Conservation (phyloP, 1,139 yeast genomes). For the Geotrichum bryndzae region DNA sequence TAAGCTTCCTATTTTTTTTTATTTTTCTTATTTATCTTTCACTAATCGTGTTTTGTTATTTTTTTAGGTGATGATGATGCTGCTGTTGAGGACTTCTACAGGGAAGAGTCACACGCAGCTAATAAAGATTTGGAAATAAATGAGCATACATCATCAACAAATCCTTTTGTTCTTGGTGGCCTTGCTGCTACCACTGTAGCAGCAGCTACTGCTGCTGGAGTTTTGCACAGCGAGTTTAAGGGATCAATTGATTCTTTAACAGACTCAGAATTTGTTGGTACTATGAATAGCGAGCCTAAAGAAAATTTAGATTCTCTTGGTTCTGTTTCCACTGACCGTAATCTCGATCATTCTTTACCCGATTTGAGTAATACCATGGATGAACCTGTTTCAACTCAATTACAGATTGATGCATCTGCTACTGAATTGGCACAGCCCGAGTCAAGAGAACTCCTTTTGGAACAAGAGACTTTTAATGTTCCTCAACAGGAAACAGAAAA, state of each 20-base stretch:
- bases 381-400: background rate
- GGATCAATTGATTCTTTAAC: background rate
- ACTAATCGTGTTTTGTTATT: background rate
- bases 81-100: background rate
- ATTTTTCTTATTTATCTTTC: background rate
- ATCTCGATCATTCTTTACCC: background rate
- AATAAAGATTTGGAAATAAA: background rate
- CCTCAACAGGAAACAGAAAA: background rate
- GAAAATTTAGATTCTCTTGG: background rate
- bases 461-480: background rate
- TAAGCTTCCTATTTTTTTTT: background rate
- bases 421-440: background rate
- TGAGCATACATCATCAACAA: background rate
- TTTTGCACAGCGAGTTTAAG: background rate
- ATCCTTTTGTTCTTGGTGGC: background rate
- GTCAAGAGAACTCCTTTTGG: background rate
- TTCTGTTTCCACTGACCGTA: background rate
- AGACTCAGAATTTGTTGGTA: background rate
- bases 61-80: background rate
- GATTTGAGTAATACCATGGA: background rate
- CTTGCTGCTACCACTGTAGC: background rate
- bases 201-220: background rate
- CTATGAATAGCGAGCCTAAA: background rate
- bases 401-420: background rate
- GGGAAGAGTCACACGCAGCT: background rate